These are phyloP conservation scores for Boletus sp. DNA, from an alignment of 768 basidiomycete genomes.

Conservation along the genomic window DNA sequence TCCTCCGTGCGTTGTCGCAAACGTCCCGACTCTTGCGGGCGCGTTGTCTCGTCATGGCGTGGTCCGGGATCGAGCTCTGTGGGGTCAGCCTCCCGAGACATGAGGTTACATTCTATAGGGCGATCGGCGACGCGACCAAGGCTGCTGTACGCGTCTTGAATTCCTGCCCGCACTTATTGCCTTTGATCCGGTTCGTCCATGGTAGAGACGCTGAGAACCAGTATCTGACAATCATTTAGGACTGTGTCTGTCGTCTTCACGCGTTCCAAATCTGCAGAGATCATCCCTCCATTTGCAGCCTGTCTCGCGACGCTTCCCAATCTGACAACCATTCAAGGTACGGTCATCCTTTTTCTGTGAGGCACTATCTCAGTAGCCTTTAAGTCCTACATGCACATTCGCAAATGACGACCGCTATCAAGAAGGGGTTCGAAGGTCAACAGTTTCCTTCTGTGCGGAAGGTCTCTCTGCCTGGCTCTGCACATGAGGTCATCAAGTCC, in stretches of 20 bases:
- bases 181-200: constrained; percentile 5
- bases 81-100: background rate
- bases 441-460: constrained; percentile 11
- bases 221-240: background rate
- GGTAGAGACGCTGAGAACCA: too few species aligned
- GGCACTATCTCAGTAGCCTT: too few species aligned
- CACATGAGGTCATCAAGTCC: constrained; percentile 8
- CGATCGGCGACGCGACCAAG: background rate
- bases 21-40: constrained; percentile 9
- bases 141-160: background rate
- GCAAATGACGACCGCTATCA: constrained; percentile 2
- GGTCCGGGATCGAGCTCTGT: constrained; percentile 8
- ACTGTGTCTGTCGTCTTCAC: background rate
- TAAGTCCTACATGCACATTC: background rate
- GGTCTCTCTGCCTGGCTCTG: constrained; percentile 4
- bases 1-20: constrained; percentile 5
- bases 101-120: background rate
- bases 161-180: constrained; percentile 3
- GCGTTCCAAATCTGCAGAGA: background rate
- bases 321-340: too few species aligned
- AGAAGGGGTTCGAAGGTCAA: constrained; percentile 8
- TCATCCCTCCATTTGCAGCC: constrained; percentile 1
- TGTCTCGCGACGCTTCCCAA: too few species aligned
- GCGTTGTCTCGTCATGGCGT: too few species aligned
- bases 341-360: background rate